Base-by-base conservation (phyloP, 805 yeast species). In the Metschnikowia lachancei region DNA sequence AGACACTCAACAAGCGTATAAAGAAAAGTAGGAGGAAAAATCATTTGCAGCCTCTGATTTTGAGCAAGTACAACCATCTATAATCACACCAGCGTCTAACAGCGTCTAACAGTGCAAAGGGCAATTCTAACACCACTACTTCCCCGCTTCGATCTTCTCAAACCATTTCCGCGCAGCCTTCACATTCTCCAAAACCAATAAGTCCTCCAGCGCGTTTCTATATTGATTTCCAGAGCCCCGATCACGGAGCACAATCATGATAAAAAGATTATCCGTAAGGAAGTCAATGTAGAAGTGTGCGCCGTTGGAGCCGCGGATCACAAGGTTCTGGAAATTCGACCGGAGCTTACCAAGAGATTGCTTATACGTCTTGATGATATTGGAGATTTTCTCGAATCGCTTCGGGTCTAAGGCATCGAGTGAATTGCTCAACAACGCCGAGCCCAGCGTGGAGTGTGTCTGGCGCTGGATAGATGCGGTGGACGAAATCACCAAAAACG, bases 311-410 rank as follows among this genome's bases (percentile, higher is more conserved):
- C 82, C 96, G 49, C 85, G 82, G 29, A 92, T 74, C 16, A 85
- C 80, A 41, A 92, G 67, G 39, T 87, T 83, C 53, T 79, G 83
- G 65, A 92, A 88, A 56, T 88, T 91, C 4, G 96, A 80, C 60
- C 96, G 79, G 59, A 92, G 74, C 63, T 89, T 91, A 42, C 87
- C 82, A 36, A 94, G 89, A 55, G 95, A 86, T 66, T 92, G 97
- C 60, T 94, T 90, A 67, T 87, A 92, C 20, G 95, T 89, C 61
- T 92, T 92, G 74, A 92, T 88, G 49, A 92, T 90, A 63, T 89
- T 91, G 19, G 95, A 86, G 19, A 92, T 90, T 62, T 91, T 92
- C 62, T 92, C 98, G 60, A 91, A 92, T 57, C 98, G 73, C 57
- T 92, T 89, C 5, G 97, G 96, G 59, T 92, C 97, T 44, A 90